Evolutionary conservation across 2,329 filamentous ascomycete genomes (phyloP).

Genomic region (Hypoxylon sp.): DNA sequence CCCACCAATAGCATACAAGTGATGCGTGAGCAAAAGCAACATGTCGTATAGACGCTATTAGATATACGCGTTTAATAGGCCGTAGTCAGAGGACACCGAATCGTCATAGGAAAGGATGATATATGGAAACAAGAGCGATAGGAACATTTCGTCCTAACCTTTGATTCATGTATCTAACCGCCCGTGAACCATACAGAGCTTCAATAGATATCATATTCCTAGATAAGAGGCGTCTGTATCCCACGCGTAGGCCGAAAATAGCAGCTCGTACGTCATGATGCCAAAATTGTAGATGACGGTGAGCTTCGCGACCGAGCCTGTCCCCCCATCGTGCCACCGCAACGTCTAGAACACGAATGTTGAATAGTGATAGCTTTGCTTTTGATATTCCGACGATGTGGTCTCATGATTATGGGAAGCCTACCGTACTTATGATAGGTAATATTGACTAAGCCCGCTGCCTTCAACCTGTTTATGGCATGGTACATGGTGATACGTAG

Average conservation of each 20-base stretch:
- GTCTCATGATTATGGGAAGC: constrained; percentile 14
- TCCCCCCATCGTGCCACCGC: constrained; percentile 11
- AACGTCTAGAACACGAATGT: constrained; percentile 28
- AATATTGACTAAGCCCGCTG: constrained; percentile 14
- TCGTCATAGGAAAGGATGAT: background rate
- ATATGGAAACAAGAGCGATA: background rate
- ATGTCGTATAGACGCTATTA: constrained; percentile 10
- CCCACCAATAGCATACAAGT: constrained; percentile 10
- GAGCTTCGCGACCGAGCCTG: constrained; percentile 8
- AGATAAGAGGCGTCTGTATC: background rate
- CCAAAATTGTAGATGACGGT: constrained; percentile 6
- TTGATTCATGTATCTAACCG: background rate
- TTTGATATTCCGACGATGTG: constrained; percentile 12
- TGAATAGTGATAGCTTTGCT: constrained; percentile 15
- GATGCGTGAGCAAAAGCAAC: constrained; percentile 13
- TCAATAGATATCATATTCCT: background rate
- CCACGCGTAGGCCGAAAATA: constrained; percentile 9
- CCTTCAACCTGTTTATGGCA: constrained; percentile 7
- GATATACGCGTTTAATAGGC: background rate
- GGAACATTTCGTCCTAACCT: background rate
- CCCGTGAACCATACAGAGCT: background rate
- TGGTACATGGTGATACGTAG: constrained; percentile 19
- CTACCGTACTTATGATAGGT: background rate
- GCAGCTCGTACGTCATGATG: constrained; percentile 3
- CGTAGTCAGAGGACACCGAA: too few relatives aligned